Evolutionary conservation across 1,284 basidiomycete species (phyloP).

Genomic region (Amylostereum areolatum): DNA sequence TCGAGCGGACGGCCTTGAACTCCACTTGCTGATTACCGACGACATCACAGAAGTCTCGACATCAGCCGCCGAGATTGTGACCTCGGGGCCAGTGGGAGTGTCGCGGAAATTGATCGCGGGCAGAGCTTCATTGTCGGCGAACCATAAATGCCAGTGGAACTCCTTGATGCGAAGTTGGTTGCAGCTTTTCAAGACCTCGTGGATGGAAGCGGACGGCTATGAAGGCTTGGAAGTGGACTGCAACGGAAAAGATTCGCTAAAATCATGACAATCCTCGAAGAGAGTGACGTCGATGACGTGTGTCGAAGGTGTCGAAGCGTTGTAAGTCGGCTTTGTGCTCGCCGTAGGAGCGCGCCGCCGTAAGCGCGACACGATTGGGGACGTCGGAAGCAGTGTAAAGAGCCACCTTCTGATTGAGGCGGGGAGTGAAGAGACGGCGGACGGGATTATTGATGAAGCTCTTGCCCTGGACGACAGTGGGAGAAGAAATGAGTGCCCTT

Average conservation of each 20-base stretch:
- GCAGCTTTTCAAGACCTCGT: constrained; percentile 82
- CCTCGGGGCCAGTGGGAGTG: constrained; percentile 79
- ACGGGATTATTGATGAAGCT: constrained; percentile 88
- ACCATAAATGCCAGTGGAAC: constrained; percentile 97
- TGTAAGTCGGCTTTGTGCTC: constrained; percentile 74
- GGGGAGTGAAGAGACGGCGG: constrained; percentile 81
- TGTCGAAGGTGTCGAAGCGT: constrained; percentile 67
- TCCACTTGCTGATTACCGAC: constrained; percentile 89
- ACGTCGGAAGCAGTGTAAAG: constrained; percentile 43
- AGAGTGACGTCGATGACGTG: constrained; percentile 71
- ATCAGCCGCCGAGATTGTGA: constrained; percentile 67
- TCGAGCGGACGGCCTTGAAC: constrained; percentile 76
- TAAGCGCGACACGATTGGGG: constrained; percentile 59
- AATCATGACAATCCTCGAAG: constrained; percentile 78
- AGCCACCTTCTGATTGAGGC: constrained; percentile 72
- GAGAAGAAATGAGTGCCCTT: constrained; percentile 77
- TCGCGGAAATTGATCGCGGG: constrained; percentile 73
- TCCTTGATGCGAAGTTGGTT: constrained; percentile 93
- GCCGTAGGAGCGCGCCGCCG: constrained; percentile 82
- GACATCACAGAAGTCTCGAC: constrained; percentile 87
- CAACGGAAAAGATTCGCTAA: constrained; percentile 77
- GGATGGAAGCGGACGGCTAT: constrained; percentile 88
- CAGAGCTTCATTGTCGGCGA: constrained; percentile 74
- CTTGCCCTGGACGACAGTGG: constrained; percentile 80
- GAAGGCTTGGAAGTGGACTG: constrained; percentile 86